These are phyloP conservation scores for Diaporthe sp. DNA, from an alignment of 2,329 filamentous ascomycete genomes.

Conservation along the genomic window DNA sequence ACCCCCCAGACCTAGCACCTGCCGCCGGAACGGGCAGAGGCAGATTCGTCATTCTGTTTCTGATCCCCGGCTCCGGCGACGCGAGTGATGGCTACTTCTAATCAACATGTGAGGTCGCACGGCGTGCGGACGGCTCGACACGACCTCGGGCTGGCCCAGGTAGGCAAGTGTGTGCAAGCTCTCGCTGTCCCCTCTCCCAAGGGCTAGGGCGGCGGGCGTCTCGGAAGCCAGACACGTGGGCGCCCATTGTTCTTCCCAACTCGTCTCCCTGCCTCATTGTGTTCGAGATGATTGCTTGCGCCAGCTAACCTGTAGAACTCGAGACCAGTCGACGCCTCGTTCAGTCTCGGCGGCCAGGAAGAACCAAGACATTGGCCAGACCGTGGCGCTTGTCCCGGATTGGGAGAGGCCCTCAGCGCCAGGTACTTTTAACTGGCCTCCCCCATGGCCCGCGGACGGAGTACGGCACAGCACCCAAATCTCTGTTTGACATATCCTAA, in stretches of 20 bases:
- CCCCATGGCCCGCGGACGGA: conserved; percentile 1
- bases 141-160: conserved; percentile 10
- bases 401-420: conserved; percentile 6
- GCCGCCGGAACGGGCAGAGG: background rate
- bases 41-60: conserved; percentile 24
- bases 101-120: conserved; percentile 14
- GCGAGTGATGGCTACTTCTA: background rate
- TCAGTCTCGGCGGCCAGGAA: conserved; percentile 5
- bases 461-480: conserved; percentile 17
- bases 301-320: background rate
- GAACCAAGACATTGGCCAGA: conserved; percentile 19
- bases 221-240: conserved; percentile 16
- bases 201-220: conserved; percentile 16
- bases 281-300: background rate
- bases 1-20: background rate
- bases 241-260: conserved; percentile 11
- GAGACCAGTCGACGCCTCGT: conserved; percentile 27
- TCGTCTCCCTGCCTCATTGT: background rate
- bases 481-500: conserved; percentile 22
- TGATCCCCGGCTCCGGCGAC: conserved; percentile 5
- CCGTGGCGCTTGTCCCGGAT: conserved; percentile 24
- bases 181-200: background rate
- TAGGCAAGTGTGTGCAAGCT: background rate
- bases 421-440: conserved; percentile 21
- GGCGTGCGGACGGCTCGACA: background rate